Evolutionary conservation across 2,329 filamentous ascomycete species (phyloP).

Genomic region (Hypomyces rosellus): DNA sequence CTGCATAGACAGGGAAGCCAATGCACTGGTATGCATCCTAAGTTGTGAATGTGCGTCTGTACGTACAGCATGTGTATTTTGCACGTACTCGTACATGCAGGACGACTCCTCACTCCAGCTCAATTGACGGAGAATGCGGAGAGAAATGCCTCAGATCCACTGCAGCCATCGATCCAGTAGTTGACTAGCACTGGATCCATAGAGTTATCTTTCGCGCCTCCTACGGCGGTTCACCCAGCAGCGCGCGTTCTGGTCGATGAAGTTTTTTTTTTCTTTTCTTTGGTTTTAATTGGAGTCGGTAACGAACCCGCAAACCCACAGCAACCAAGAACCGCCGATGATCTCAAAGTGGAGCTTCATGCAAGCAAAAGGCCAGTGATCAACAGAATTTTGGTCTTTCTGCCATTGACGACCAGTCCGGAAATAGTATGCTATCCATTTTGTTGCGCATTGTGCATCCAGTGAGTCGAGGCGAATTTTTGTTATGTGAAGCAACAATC

Average conservation of each 20-base stretch:
- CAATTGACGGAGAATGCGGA: slow-evolving; percentile 20
- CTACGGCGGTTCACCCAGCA: not conserved
- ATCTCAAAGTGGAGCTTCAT: slow-evolving; percentile 2
- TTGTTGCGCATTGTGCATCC: not conserved
- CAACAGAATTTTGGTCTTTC: slow-evolving; percentile 2
- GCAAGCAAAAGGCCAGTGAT: slow-evolving; percentile 6
- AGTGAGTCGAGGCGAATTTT: not conserved
- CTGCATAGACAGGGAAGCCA: not conserved
- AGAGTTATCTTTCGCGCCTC: not conserved
- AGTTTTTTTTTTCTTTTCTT: no score
- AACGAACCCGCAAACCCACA: no score
- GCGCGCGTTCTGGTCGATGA: no score
- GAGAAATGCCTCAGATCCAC: slow-evolving; percentile 28
- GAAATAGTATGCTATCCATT: not conserved
- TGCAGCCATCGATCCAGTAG: no score
- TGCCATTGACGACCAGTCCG: not conserved
- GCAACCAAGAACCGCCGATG: slow-evolving; percentile 1
- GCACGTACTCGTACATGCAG: not conserved
- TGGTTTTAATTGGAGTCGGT: not conserved
- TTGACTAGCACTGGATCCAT: slow-evolving; percentile 10
- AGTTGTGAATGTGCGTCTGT: not conserved
- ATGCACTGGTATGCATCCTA: slow-evolving; percentile 1
- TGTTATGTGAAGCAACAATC: not conserved
- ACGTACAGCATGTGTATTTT: no score
- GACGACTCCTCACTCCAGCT: slow-evolving; percentile 3